Percentiles rank a stretch among this genome's conserved stretches.
These are phyloP conservation scores for Tolypocladium inflatum DNA, from an alignment of 2,329 filamentous ascomycete genomes.

Conservation along the genomic window DNA sequence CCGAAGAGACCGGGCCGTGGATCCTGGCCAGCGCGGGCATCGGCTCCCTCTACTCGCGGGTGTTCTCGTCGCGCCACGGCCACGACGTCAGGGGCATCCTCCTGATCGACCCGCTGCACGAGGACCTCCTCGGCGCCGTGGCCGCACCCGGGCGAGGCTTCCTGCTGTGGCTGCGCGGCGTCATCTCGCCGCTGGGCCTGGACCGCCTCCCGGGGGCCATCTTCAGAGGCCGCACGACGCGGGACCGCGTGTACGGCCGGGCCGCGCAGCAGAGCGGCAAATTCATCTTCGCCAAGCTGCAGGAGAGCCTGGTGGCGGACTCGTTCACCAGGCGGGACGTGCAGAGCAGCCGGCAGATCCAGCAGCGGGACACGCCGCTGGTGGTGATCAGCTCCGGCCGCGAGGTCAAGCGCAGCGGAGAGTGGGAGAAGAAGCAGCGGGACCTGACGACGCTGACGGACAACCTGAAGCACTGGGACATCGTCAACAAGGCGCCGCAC, in stretches of 20 bases:
- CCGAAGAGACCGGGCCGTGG: conserved; percentile 82
- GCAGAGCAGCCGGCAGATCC: conserved; percentile 66
- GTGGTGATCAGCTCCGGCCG: conserved; percentile 76
- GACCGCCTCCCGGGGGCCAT: conserved; percentile 72
- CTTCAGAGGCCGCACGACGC: conserved; percentile 68
- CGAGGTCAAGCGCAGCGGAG: conserved; percentile 52
- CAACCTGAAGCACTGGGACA: conserved; percentile 74
- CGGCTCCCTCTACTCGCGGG: conserved; percentile 79
- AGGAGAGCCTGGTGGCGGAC: conserved; percentile 82
- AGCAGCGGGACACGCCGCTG: conserved; percentile 64
- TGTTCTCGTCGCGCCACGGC: conserved; percentile 80
- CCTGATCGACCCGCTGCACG: conserved; percentile 81
- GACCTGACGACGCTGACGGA: conserved; percentile 74
- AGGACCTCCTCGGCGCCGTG: conserved; percentile 66
- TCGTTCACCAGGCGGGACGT: conserved; percentile 81
- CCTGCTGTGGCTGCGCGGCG: conserved; percentile 73
- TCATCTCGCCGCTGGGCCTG: conserved; percentile 79
- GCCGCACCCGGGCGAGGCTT: conserved; percentile 66
- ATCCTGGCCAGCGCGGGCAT: conserved; percentile 78
- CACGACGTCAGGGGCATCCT: conserved; percentile 68
- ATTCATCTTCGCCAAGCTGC: conserved; percentile 80
- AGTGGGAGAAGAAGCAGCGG: conserved; percentile 78
- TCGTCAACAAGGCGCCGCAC: conserved; percentile 76
- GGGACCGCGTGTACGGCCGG: conserved; percentile 78
- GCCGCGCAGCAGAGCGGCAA: conserved; percentile 73